Percentiles rank a stretch among this genome's conserved stretches.
Evolutionary conservation across 1,284 basidiomycete species (phyloP).

Genomic region (Ganoderma boninense): DNA sequence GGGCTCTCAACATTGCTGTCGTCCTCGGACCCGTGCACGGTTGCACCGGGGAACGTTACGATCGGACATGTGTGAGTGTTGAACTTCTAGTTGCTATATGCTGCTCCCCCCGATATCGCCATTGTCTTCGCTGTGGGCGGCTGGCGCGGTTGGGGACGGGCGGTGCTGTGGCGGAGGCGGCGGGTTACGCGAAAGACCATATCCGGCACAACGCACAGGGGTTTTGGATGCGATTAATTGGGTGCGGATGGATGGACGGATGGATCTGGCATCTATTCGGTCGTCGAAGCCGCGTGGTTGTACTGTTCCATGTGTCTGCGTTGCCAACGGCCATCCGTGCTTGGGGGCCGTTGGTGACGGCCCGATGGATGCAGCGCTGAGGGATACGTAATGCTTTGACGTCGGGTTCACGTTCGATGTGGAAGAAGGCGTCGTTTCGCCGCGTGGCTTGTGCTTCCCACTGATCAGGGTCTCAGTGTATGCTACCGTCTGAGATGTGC

Average conservation of each 20-base stretch:
- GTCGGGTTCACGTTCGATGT: background rate
- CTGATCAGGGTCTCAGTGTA: background rate
- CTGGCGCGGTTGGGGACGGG: background rate
- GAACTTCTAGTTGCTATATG: background rate
- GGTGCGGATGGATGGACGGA: background rate
- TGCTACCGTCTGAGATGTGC: background rate
- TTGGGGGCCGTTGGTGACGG: background rate
- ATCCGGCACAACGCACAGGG: background rate
- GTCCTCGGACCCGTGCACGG: slow-evolving; percentile 34
- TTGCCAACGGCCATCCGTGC: slow-evolving; percentile 3
- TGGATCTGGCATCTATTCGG: background rate
- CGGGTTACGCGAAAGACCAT: background rate
- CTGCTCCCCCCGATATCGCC: background rate
- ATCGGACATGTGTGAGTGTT: slow-evolving; percentile 77
- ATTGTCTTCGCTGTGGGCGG: slow-evolving; percentile 11
- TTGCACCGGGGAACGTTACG: slow-evolving; percentile 57
- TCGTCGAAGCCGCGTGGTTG: background rate
- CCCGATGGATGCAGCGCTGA: background rate
- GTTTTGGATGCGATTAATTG: background rate
- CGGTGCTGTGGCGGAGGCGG: background rate
- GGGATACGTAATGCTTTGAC: background rate
- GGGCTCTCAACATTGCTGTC: slow-evolving; percentile 37
- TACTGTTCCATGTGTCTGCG: background rate
- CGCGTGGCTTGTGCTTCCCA: background rate
- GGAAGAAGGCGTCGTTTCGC: background rate